Conservation (phyloP, 257 asterid species). For the Fraxinus americana region DNA sequence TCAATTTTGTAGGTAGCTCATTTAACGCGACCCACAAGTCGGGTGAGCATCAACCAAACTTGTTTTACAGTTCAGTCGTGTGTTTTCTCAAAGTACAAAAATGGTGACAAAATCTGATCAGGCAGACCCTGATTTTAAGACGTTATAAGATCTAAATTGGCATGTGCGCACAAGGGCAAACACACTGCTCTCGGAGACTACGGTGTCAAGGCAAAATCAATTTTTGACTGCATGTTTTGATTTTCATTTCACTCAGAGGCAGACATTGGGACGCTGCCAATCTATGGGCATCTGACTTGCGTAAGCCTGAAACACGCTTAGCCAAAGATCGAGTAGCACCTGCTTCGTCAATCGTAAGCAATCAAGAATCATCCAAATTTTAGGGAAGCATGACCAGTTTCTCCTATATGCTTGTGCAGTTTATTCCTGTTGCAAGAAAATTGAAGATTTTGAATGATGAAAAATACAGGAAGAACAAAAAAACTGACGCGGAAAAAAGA, state of each 20-base stretch:
- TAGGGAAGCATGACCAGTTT: conserved; percentile 77
- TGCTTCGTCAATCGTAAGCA: conserved; percentile 14
- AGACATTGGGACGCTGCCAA: not conserved
- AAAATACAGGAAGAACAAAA: not conserved
- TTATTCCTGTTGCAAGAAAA: conserved; percentile 55
- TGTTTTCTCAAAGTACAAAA: not conserved
- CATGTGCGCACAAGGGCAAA: conserved; percentile 2
- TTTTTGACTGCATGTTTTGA: not conserved
- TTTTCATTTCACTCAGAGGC: conserved; percentile 16
- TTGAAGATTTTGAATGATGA: conserved; percentile 10
- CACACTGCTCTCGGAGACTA: not conserved
- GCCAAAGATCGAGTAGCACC: not conserved
- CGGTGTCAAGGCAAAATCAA: not conserved
- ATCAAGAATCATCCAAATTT: conserved; percentile 47
- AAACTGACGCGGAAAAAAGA: conserved; percentile 2
- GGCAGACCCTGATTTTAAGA: not conserved
- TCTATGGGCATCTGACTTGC: not conserved
- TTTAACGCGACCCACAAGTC: too few relatives aligned
- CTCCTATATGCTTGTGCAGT: conserved; percentile 80
- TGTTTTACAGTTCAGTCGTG: not conserved
- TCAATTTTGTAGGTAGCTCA: too few relatives aligned
- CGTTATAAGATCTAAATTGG: not conserved
- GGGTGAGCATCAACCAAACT: not conserved
- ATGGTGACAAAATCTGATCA: not conserved
- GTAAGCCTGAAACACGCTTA: not conserved